Evolutionary conservation across 2,329 filamentous ascomycete genomes (phyloP), one percentile per base, ranked within the genome.

Genomic region (Chrysoporthe puriensis): DNA sequence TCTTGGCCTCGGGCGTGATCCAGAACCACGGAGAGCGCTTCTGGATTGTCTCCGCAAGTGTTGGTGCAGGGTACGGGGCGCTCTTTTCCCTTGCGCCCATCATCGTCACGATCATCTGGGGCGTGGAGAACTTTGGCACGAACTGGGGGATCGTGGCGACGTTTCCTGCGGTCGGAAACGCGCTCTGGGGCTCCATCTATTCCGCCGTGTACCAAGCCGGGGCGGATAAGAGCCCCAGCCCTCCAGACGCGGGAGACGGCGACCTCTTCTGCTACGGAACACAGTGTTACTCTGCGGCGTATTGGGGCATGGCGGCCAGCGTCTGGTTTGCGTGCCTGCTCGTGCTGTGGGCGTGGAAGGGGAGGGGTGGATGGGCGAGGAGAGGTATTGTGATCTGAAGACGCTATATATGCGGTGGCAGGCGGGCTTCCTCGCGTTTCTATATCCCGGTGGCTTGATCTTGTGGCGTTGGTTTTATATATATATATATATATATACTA

Each of bases 101-200:
- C 71, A 92, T 98, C 66, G 91, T 97, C 73, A 93, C 90, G n/a
- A 94, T 97, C 11, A 95, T 99, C 58, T 99, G 96, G 96, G 96
- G 96, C 36, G 94, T 97, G 0, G 94, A 98, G 82, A 99, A 98
- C 77, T 98, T 99, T 76, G 96, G 93, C 67, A 99, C 96, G 0
- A 98, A 99, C 74, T 99, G 95, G 89, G 96, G 96, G 11, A 94
- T 98, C 70, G 89, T 98, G 8, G 94, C 94, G 54, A 96, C 96
- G 84, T 90, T 95, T 66, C 96, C 96, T 2, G 96, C 96, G 0
- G 80, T 91, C 0, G 96, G 95, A 0, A 94, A 95, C 0, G 93
- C 93, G 0, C 85, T 97, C 43, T 99, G 95, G 94, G 93, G 94
- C 0, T 78, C 96, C 0, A 82, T 97, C n/a, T 99, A 98, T 77